These are phyloP conservation scores for Kazachstania viticola DNA, from an alignment of 805 yeast species.

Conservation along the genomic window DNA sequence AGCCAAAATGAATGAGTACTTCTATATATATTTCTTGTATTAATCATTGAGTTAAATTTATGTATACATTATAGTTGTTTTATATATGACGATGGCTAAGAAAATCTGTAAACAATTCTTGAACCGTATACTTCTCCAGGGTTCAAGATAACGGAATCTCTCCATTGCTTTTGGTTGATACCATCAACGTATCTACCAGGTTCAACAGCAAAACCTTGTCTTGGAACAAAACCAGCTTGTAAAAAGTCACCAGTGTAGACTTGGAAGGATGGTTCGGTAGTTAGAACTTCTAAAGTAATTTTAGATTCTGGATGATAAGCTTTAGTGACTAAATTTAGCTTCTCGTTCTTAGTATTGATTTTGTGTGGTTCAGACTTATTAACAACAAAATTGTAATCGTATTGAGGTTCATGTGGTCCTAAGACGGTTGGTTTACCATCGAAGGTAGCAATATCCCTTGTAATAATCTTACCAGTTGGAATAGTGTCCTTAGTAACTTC, in stretches of 20 bases:
- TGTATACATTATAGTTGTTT: no score
- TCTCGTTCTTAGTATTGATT: constrained; percentile 29
- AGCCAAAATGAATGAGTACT: no score
- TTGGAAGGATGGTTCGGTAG: constrained; percentile 61
- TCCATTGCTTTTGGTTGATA: constrained; percentile 36
- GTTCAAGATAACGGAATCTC: constrained; percentile 34
- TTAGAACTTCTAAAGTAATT: constrained; percentile 31
- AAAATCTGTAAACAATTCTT: constrained; percentile 21
- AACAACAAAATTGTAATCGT: constrained; percentile 40
- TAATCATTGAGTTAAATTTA: no score
- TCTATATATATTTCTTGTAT: no score
- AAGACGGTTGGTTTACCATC: constrained; percentile 19
- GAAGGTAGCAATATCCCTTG: constrained; percentile 17
- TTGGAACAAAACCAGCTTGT: constrained; percentile 27
- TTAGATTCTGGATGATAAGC: constrained; percentile 36
- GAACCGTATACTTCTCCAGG: constrained; percentile 47
- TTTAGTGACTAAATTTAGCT: constrained; percentile 29
- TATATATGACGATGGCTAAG: no score
- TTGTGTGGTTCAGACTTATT: constrained; percentile 14
- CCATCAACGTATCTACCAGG: constrained; percentile 51
- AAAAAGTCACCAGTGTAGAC: constrained; percentile 50
- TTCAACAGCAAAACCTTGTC: constrained; percentile 51
- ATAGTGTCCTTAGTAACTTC: constrained; percentile 31
- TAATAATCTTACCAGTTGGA: constrained; percentile 37
- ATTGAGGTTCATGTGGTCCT: constrained; percentile 22